Conservation (phyloP, 2,329 filamentous ascomycete genomes). For the Rhinocladiella similis region DNA sequence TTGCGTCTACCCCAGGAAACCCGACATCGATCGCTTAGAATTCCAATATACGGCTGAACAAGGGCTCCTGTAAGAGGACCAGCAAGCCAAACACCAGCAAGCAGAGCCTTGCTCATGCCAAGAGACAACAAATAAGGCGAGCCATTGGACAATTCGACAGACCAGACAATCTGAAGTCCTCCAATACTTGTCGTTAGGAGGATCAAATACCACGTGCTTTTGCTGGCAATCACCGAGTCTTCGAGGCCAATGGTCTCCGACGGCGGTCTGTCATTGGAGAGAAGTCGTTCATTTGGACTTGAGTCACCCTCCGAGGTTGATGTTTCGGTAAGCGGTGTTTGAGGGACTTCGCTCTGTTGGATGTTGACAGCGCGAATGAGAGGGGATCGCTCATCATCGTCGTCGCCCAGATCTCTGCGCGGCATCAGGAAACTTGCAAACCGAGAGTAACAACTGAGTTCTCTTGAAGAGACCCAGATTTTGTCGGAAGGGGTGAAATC, state of each 20-base stretch:
- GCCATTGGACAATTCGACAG: slow-evolving; percentile 89
- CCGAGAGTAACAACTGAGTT: neutral
- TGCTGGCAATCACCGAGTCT: slow-evolving; percentile 46
- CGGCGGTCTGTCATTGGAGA: slow-evolving; percentile 5
- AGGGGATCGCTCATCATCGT: slow-evolving; percentile 27
- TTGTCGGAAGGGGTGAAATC: neutral
- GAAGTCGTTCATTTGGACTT: slow-evolving; percentile 5
- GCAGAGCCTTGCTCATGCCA: slow-evolving; percentile 77
- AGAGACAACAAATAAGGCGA: slow-evolving; percentile 81
- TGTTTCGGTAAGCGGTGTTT: slow-evolving; percentile 10
- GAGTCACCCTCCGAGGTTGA: slow-evolving; percentile 5
- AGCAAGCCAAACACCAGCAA: slow-evolving; percentile 83
- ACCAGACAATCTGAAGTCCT: slow-evolving; percentile 92
- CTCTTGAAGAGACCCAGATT: neutral
- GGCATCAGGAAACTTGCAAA: slow-evolving; percentile 14
- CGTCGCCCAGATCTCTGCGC: slow-evolving; percentile 19
- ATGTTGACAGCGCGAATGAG: slow-evolving; percentile 21
- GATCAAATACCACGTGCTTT: slow-evolving; percentile 82
- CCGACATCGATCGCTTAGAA: slow-evolving; percentile 76
- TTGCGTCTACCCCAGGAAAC: slow-evolving; percentile 74
- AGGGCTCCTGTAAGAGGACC: slow-evolving; percentile 76
- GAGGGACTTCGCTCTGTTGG: slow-evolving; percentile 15
- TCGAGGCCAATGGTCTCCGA: slow-evolving; percentile 18
- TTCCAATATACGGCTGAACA: slow-evolving; percentile 80
- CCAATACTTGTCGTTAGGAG: slow-evolving; percentile 83